These are phyloP conservation scores for Pleurozium schreberi DNA, from an alignment of 225 moss, liverwort and hornwort genomes.

Conservation along the genomic window DNA sequence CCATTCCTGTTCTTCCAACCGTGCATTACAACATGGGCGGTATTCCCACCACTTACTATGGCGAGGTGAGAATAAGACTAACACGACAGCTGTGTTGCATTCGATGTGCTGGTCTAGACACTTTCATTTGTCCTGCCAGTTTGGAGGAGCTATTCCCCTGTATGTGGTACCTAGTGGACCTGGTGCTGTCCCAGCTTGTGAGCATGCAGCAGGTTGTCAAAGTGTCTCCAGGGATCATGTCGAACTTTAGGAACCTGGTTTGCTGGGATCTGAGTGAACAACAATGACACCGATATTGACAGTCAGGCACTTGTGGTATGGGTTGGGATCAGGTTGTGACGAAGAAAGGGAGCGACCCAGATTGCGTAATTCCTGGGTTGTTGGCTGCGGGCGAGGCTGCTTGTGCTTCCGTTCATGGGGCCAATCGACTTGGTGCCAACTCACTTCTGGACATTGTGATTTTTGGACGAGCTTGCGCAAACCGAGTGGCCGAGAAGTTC, in stretches of 20 bases:
- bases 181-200: constrained; percentile 18
- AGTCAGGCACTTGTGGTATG: not conserved
- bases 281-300: not conserved
- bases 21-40: constrained; percentile 99
- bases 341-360: constrained; percentile 52
- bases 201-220: not conserved
- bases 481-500: constrained; percentile 58
- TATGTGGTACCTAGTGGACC: constrained; percentile 22
- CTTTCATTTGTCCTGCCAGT: not conserved
- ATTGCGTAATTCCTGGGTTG: constrained; percentile 73
- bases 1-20: constrained; percentile 91
- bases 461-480: constrained; percentile 91
- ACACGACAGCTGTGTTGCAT: not conserved
- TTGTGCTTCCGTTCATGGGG: constrained; percentile 48
- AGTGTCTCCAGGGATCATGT: not conserved
- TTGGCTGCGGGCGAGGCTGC: constrained; percentile 40
- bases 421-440: constrained; percentile 92
- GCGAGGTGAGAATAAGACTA: constrained; percentile 40
- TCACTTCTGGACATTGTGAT: constrained; percentile 91
- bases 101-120: not conserved
- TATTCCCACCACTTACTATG: constrained; percentile 75
- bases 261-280: not conserved
- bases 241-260: not conserved
- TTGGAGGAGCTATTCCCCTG: not conserved
- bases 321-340: constrained; percentile 61